Base-by-base conservation (phyloP, 2,329 filamentous ascomycete species). In the Paecilomyces fulvus region DNA sequence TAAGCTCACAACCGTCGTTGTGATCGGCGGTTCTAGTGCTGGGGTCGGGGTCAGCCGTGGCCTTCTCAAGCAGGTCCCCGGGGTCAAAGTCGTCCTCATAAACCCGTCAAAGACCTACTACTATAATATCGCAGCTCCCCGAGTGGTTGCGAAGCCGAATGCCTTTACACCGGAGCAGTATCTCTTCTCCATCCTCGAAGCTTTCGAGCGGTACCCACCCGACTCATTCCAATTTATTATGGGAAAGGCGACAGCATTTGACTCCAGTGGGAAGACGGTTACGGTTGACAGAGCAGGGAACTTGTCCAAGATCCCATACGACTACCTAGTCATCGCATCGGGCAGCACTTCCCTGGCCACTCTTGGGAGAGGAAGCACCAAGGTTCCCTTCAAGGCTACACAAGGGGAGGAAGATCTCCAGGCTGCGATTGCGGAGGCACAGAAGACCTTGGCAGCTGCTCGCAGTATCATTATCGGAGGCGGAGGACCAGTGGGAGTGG, bases 311-410 rank as follows among this genome's bases (percentile, higher is more conserved):
- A 59, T 83, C 10, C 55, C 70, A 2, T 84, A 80, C 64, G 76
- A 83, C 60, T 77, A 79, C n/a, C 72, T 84, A 2, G 71, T 84
- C 52, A 77, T 84, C 57, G 80, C 81, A 8, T 82, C 80, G 0
- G 82, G 82, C 7, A 77, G 77, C 43, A 74, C 64, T 11, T 79
- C 80, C 1, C 66, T 72, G 9, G 71, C 76, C 25, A 70, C 75
- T 0, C 67, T 75, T 3, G 64, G 63, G 49, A 54, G 59, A 23
- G 61, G 55, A 70, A 65, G 66, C 3, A 59, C 60, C 8, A 58
- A 59, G 9, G 58, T 73, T 5, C 73, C 72, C 14, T 75, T 79
- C 53, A 79, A 78, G 23, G 66, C 74, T 11, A 73, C 76, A 48
- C 73, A 70, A 31, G 77, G 53, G 17, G 68, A 74, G 17, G 68